phyloP scores from a whole-genome alignment of 257 asterid species.

The Plantago major region DNA sequence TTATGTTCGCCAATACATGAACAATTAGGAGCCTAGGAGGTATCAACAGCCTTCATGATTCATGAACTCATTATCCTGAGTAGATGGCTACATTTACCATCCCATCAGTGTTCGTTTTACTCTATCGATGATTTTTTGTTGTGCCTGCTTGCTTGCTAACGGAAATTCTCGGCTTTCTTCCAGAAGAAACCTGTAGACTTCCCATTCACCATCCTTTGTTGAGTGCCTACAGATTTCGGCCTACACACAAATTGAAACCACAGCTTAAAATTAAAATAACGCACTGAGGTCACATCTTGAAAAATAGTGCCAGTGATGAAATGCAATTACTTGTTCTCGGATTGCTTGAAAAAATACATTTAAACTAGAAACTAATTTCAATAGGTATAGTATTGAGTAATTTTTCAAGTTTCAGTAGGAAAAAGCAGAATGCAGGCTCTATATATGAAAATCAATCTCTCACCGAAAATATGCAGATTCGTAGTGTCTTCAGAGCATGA shows the following conservation, averaged over 20 bases:
- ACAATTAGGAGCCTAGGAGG: too few relatives aligned
- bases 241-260: conserved; percentile 26
- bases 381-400: too few relatives aligned
- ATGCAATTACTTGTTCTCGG: too few relatives aligned
- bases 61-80: too few relatives aligned
- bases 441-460: background rate
- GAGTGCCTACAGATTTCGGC: conserved; percentile 66
- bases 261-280: too few relatives aligned
- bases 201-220: conserved; percentile 62
- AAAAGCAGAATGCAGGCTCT: too few relatives aligned
- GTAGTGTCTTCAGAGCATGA: conserved; percentile 50
- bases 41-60: too few relatives aligned
- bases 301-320: background rate
- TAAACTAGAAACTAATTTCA: background rate
- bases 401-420: too few relatives aligned
- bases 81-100: background rate
- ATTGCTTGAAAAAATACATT: too few relatives aligned
- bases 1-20: too few relatives aligned
- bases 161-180: conserved; percentile 34
- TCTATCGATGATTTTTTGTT: conserved; percentile 1
- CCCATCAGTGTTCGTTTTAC: conserved; percentile 8
- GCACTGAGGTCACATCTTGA: background rate
- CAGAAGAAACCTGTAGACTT: conserved; percentile 61
- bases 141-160: conserved; percentile 5
- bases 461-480: conserved; percentile 63